phyloP scores from a whole-genome alignment of 2,329 filamentous ascomycete species.

The Microcyclosporella mali region DNA sequence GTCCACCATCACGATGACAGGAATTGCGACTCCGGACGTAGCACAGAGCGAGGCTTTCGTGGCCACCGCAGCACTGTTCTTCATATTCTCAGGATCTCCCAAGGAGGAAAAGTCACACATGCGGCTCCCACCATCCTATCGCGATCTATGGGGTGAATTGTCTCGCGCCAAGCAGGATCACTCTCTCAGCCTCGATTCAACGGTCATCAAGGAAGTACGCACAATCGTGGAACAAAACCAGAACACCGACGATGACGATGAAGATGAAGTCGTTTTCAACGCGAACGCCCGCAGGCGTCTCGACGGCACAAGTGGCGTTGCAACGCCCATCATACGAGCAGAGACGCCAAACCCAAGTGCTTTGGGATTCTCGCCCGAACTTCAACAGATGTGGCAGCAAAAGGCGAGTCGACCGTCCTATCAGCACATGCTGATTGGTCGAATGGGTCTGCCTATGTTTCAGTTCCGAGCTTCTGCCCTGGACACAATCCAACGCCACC shows the following conservation, averaged over 20 bases:
- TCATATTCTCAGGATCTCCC: conserved; percentile 66
- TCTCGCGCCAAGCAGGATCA: conserved; percentile 63
- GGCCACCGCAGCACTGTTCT: conserved; percentile 74
- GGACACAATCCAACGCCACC: conserved; percentile 67
- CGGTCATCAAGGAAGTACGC: conserved; percentile 61
- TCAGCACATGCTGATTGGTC: conserved; percentile 69
- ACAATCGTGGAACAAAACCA: conserved; percentile 52
- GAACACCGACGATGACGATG: conserved; percentile 47
- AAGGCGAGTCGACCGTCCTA: conserved; percentile 53
- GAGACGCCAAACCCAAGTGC: conserved; percentile 13
- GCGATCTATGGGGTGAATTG: conserved; percentile 79
- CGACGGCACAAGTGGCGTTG: conserved; percentile 28
- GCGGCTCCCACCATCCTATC: conserved; percentile 71
- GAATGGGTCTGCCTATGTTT: conserved; percentile 85
- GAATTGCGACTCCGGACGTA: conserved; percentile 64
- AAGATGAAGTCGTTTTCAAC: conserved; percentile 60
- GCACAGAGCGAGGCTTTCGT: conserved; percentile 84
- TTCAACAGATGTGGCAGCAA: conserved; percentile 47
- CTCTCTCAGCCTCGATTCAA: conserved; percentile 64
- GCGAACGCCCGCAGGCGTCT: conserved; percentile 55
- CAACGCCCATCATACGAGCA: conserved; percentile 25
- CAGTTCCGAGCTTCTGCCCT: conserved; percentile 73
- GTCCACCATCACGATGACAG: conserved; percentile 65
- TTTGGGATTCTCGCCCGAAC: conserved; percentile 32
- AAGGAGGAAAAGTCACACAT: conserved; percentile 84